phyloP scores from a whole-genome alignment of 768 basidiomycete species.

The Rhodotorula graminis region DNA sequence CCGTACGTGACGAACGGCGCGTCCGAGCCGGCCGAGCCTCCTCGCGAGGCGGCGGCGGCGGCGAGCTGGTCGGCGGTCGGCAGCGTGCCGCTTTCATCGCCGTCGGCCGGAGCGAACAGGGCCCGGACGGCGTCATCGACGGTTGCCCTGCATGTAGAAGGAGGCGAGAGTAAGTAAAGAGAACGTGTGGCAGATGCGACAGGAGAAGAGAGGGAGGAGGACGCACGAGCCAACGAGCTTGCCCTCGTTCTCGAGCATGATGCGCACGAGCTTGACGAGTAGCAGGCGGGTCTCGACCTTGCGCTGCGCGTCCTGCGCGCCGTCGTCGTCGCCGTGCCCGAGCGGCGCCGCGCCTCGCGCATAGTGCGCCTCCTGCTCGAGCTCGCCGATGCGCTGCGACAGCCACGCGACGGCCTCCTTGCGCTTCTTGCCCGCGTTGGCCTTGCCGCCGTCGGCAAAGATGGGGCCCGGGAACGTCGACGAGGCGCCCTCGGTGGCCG shows the following conservation, averaged over 20 bases:
- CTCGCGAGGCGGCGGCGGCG: slow-evolving; percentile 4
- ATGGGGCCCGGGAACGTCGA: slow-evolving; percentile 78
- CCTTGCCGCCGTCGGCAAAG: slow-evolving; percentile 61
- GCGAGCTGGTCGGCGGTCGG: slow-evolving; percentile 38
- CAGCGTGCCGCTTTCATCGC: slow-evolving; percentile 14
- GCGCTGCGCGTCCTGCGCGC: slow-evolving; percentile 50
- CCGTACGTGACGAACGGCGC: slow-evolving; percentile 57
- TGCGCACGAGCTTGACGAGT: slow-evolving; percentile 66
- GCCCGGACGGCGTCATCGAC: slow-evolving; percentile 69
- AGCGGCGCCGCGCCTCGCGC: slow-evolving; percentile 44
- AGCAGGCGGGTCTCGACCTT: slow-evolving; percentile 70
- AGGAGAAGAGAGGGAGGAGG: not conserved
- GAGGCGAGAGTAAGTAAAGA: not conserved
- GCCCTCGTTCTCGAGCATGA: slow-evolving; percentile 86
- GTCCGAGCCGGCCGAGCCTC: not conserved
- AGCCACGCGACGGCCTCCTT: slow-evolving; percentile 84
- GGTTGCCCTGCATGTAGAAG: slow-evolving; percentile 53
- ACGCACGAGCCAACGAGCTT: slow-evolving; percentile 77
- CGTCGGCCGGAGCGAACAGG: slow-evolving; percentile 58
- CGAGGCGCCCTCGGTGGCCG: slow-evolving; percentile 54
- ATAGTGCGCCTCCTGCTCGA: slow-evolving; percentile 71
- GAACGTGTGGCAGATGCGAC: not conserved
- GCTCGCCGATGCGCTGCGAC: slow-evolving; percentile 66
- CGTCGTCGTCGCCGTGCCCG: not conserved
- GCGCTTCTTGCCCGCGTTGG: slow-evolving; percentile 61